phyloP scores from a whole-genome alignment of 208 protist genomes.

The Phytomonas sp. region DNA sequence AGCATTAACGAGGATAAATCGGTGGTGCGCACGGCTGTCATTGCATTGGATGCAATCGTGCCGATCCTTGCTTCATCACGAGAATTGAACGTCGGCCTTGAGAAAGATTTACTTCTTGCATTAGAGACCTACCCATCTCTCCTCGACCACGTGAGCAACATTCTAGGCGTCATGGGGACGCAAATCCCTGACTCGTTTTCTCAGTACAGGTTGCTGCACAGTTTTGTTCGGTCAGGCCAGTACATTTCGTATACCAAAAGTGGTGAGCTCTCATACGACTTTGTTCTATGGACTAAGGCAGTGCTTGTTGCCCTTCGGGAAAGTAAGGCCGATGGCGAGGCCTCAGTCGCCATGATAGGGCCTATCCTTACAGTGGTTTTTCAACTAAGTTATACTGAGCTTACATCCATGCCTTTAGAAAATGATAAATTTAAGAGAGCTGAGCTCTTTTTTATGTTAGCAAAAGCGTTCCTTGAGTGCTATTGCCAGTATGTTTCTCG shows the following conservation, averaged over 20 bases:
- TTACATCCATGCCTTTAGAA: not conserved
- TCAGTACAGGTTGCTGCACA: not conserved
- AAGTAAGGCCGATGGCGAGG: constrained; percentile 16
- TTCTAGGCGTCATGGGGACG: constrained; percentile 17
- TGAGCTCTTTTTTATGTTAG: constrained; percentile 54
- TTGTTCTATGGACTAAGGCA: constrained; percentile 7
- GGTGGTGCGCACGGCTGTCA: constrained; percentile 43
- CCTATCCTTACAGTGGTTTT: constrained; percentile 3
- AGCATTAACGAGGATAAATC: constrained; percentile 23
- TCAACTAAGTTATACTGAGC: not conserved
- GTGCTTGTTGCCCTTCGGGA: constrained; percentile 3
- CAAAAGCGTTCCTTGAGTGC: constrained; percentile 34
- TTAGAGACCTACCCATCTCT: constrained; percentile 31
- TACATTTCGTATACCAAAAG: not conserved
- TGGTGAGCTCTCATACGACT: not conserved
- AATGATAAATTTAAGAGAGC: not conserved
- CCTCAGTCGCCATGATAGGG: constrained; percentile 1
- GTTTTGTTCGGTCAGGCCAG: constrained; percentile 11
- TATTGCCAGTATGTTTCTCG: constrained; percentile 29
- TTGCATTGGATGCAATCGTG: constrained; percentile 34
- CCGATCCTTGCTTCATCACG: constrained; percentile 29
- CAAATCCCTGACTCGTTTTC: constrained; percentile 10
- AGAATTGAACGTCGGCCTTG: constrained; percentile 33
- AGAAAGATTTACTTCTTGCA: constrained; percentile 29
- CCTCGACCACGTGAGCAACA: constrained; percentile 5